Percentiles rank a stretch among this genome's conserved stretches.
Conservation (phyloP, 129 eudicot species). For the Chrysanthemum lavandulifolium region DNA sequence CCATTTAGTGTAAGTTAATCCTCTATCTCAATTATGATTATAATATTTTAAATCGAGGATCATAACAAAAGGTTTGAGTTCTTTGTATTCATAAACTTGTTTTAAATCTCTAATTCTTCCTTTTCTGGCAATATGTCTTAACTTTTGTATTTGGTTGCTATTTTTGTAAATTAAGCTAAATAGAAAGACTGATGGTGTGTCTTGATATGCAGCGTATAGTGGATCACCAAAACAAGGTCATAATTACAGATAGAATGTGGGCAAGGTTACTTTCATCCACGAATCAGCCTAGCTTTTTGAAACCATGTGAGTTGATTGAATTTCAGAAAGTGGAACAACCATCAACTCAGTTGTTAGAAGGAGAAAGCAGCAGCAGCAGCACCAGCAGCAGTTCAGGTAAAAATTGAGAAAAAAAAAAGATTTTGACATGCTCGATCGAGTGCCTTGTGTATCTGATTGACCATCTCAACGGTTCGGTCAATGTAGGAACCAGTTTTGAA, state of each 20-base stretch:
- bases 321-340: constrained; percentile 38
- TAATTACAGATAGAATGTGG: constrained; percentile 72
- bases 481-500: constrained; percentile 36
- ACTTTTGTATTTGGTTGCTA: not conserved
- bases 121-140: not conserved
- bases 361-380: constrained; percentile 22
- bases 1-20: constrained; percentile 66
- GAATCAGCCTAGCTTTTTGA: constrained; percentile 62
- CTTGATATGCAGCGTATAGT: constrained; percentile 53
- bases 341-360: constrained; percentile 24
- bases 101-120: too few relatives aligned
- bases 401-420: constrained; percentile 30
- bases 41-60: too few relatives aligned
- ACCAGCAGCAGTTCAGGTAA: constrained; percentile 33
- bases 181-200: constrained; percentile 12
- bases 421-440: constrained; percentile 34
- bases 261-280: constrained; percentile 70
- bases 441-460: constrained; percentile 39
- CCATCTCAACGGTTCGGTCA: constrained; percentile 36
- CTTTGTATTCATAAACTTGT: not conserved
- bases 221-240: constrained; percentile 50
- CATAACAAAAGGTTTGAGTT: too few relatives aligned
- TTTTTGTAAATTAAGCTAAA: not conserved
- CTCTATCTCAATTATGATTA: constrained; percentile 9
- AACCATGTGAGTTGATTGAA: constrained; percentile 32